Evolutionary conservation across 805 yeast genomes (phyloP).

Genomic region (Pichia manshurica): DNA sequence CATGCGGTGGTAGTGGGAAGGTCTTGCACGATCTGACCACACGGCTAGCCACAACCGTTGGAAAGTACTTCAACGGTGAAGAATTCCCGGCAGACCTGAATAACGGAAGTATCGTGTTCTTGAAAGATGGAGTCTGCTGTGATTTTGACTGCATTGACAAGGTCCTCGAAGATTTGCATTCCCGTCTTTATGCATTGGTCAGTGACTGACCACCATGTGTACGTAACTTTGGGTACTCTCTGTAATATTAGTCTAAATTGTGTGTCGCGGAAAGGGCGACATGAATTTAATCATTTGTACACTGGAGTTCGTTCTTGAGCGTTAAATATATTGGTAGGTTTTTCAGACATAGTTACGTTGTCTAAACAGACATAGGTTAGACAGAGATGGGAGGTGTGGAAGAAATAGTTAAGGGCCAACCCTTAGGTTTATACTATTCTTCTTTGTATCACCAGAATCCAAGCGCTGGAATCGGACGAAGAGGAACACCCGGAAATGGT

Average conservation of each 20-base stretch:
- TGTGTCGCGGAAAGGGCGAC: not conserved
- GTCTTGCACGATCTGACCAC: conserved; percentile 11
- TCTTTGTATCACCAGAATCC: conserved; percentile 22
- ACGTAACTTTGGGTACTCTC: not conserved
- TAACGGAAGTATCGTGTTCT: conserved; percentile 17
- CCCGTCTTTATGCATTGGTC: not conserved
- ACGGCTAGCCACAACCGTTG: conserved; percentile 9
- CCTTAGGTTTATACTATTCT: conserved; percentile 23
- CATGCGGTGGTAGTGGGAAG: conserved; percentile 11
- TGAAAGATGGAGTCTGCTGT: conserved; percentile 26
- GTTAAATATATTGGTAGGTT: too few relatives aligned
- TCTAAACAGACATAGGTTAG: not conserved
- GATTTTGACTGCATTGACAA: conserved; percentile 16
- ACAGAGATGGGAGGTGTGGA: conserved; percentile 25
- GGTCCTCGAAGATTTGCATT: conserved; percentile 13
- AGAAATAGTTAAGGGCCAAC: conserved; percentile 27
- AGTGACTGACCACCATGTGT: not conserved
- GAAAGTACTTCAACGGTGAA: conserved; percentile 20
- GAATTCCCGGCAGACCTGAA: conserved; percentile 6
- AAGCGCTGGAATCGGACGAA: not conserved
- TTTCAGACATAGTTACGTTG: too few relatives aligned
- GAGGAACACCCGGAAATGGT: conserved; percentile 4
- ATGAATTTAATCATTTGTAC: too few relatives aligned
- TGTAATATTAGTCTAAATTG: not conserved
- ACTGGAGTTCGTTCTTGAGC: too few relatives aligned